These are phyloP conservation scores for Kwoniella mangroviensis DNA, from an alignment of 768 basidiomycete species.

Conservation along the genomic window DNA sequence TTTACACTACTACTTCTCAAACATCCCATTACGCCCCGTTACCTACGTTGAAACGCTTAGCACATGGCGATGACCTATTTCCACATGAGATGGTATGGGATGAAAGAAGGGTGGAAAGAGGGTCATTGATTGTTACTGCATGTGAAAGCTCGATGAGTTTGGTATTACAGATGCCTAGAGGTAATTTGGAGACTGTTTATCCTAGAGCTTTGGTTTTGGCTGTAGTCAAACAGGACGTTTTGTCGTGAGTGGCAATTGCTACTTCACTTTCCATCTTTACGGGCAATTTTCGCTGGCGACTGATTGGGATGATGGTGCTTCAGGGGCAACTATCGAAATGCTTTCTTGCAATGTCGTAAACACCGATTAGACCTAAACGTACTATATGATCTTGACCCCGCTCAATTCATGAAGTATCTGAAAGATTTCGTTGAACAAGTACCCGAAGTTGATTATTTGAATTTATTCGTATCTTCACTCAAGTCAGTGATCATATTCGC, in stretches of 20 bases:
- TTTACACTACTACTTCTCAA: conserved; percentile 83
- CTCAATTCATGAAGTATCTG: conserved; percentile 68
- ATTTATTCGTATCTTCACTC: conserved; percentile 83
- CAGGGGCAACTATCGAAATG: conserved; percentile 79
- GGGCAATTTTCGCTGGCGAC: too few species aligned
- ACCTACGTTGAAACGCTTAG: conserved; percentile 31
- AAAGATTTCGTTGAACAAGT: conserved; percentile 79
- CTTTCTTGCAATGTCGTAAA: conserved; percentile 87
- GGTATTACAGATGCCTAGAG: conserved; percentile 95
- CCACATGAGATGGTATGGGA: conserved; percentile 63
- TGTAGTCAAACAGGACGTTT: conserved; percentile 75
- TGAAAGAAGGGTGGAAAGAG: conserved; percentile 81
- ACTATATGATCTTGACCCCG: conserved; percentile 80
- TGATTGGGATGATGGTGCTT: not conserved
- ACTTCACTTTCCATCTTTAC: not conserved
- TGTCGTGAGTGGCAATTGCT: conserved; percentile 63
- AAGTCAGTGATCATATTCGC: conserved; percentile 63
- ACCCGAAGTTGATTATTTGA: conserved; percentile 86
- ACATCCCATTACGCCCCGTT: conserved; percentile 76
- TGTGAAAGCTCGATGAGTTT: conserved; percentile 86
- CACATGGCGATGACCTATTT: conserved; percentile 44
- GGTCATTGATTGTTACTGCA: conserved; percentile 83
- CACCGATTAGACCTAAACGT: conserved; percentile 90
- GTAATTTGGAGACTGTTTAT: conserved; percentile 93
- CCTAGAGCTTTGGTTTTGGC: conserved; percentile 89